Evolutionary conservation across 2,329 filamentous ascomycete genomes (phyloP).

Genomic region (Geoglossum cookeanum): DNA sequence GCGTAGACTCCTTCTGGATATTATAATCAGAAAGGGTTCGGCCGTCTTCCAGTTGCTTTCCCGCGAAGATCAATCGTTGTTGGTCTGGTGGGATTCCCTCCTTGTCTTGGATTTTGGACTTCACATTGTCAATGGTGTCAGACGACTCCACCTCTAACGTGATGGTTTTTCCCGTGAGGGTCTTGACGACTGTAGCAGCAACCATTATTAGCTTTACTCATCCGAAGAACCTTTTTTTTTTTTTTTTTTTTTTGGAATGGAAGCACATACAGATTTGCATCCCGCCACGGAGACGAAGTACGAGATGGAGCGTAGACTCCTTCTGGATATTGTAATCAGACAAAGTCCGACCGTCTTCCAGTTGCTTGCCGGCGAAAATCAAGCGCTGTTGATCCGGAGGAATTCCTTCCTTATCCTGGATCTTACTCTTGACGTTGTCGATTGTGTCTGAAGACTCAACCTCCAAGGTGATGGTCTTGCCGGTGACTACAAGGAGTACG

Average conservation of each 20-base stretch:
- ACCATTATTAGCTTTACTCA: not conserved
- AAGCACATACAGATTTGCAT: constrained; percentile 30
- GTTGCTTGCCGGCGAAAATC: constrained; percentile 38
- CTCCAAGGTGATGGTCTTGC: constrained; percentile 27
- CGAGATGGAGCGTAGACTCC: constrained; percentile 51
- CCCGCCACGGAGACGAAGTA: constrained; percentile 50
- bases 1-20: constrained; percentile 43
- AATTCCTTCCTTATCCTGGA: constrained; percentile 40
- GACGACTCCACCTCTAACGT: constrained; percentile 29
- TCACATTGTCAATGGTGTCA: constrained; percentile 33
- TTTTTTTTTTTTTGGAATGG: not conserved
- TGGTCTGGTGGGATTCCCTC: constrained; percentile 39
- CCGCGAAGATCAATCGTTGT: constrained; percentile 38
- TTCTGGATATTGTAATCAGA: constrained; percentile 39
- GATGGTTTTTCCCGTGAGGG: constrained; percentile 40
- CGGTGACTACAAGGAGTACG: constrained; percentile 14
- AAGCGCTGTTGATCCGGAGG: constrained; percentile 38
- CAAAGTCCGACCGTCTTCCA: constrained; percentile 36
- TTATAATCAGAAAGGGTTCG: constrained; percentile 36
- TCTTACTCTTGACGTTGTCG: constrained; percentile 39
- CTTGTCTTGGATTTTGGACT: constrained; percentile 41
- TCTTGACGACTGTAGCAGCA: not conserved
- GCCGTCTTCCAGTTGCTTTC: constrained; percentile 38
- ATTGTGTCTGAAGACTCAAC: constrained; percentile 28
- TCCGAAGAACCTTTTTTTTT: too few species aligned